These are phyloP conservation scores for Arachnomyces sp. DNA, from an alignment of 2,329 filamentous ascomycete genomes.

Conservation along the genomic window DNA sequence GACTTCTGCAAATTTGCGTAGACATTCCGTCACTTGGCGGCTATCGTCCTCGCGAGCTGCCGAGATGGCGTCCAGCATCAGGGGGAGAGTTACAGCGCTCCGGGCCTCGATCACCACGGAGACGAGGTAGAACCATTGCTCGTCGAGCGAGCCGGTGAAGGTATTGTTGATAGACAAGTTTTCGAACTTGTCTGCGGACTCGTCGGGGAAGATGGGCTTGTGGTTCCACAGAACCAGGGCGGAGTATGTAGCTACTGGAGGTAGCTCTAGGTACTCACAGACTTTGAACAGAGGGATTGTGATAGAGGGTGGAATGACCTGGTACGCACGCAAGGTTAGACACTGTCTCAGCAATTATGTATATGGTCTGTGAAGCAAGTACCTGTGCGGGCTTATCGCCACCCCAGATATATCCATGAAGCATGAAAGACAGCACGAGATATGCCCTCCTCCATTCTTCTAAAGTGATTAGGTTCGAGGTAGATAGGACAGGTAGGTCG, in stretches of 20 bases:
- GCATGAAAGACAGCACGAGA: conserved; percentile 65
- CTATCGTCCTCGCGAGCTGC: conserved; percentile 66
- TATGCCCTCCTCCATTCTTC: conserved; percentile 89
- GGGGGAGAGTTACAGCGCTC: conserved; percentile 73
- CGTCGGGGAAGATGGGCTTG: conserved; percentile 78
- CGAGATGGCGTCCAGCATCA: conserved; percentile 81
- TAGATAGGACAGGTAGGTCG: conserved; percentile 72
- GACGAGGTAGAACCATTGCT: conserved; percentile 97
- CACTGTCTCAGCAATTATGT: not conserved
- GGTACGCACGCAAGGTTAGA: not conserved
- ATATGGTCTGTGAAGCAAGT: conserved; percentile 8
- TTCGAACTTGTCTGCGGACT: conserved; percentile 71
- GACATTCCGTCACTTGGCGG: conserved; percentile 62
- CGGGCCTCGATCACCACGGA: conserved; percentile 93
- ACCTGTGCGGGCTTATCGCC: conserved; percentile 67
- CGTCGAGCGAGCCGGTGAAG: conserved; percentile 88
- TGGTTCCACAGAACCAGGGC: conserved; percentile 94
- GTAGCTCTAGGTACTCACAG: conserved; percentile 71
- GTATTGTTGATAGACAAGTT: conserved; percentile 84
- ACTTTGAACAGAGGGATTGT: conserved; percentile 74
- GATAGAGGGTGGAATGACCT: conserved; percentile 67
- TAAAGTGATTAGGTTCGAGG: conserved; percentile 69
- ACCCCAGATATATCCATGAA: conserved; percentile 87
- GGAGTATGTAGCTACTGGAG: conserved; percentile 88
- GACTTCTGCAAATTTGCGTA: conserved; percentile 77